Conservation (phyloP, 805 yeast genomes). For the Wickerhamomyces sydowiorum region DNA sequence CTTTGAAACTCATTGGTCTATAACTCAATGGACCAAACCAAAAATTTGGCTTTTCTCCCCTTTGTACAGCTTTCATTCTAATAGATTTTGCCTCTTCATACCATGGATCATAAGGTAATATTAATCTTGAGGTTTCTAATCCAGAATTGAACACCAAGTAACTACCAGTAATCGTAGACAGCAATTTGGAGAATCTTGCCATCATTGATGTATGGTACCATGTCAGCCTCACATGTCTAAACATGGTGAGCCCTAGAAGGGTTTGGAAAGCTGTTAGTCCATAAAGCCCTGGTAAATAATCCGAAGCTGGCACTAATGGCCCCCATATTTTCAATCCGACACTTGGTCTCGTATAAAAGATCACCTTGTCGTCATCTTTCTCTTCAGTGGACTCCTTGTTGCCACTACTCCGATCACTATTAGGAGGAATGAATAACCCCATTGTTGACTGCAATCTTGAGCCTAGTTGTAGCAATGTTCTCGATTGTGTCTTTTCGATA, state of each 20-base stretch:
- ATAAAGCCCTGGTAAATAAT: constrained; percentile 49
- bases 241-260: constrained; percentile 36
- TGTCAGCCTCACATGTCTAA: constrained; percentile 16
- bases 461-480: no score
- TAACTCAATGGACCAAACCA: constrained; percentile 67
- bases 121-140: constrained; percentile 48
- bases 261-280: constrained; percentile 49
- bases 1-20: constrained; percentile 43
- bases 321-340: constrained; percentile 62
- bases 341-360: constrained; percentile 42
- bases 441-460: neutral
- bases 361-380: neutral
- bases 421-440: constrained; percentile 3
- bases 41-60: constrained; percentile 43
- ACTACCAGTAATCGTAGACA: constrained; percentile 37
- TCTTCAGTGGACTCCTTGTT: constrained; percentile 3
- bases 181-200: constrained; percentile 24
- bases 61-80: constrained; percentile 35
- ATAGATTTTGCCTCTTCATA: constrained; percentile 56
- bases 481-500: no score
- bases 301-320: constrained; percentile 70
- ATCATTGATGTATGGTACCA: constrained; percentile 21
- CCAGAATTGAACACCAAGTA: constrained; percentile 47
- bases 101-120: constrained; percentile 62
- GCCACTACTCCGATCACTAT: neutral